phyloP scores from a whole-genome alignment of 768 basidiomycete genomes.

The Lactarius quietus region DNA sequence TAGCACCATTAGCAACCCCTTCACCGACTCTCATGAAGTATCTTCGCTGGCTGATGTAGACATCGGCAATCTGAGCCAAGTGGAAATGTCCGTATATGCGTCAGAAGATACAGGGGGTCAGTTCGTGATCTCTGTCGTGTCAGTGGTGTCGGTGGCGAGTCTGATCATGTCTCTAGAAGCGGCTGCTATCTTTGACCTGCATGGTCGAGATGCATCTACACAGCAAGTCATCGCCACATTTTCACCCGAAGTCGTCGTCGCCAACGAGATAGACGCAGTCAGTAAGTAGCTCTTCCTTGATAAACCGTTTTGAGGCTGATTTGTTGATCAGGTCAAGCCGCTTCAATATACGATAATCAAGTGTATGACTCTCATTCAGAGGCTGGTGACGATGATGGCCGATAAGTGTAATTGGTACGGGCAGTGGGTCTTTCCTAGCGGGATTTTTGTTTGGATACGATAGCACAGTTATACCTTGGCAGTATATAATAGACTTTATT shows the following conservation, averaged over 20 bases:
- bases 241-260: background rate
- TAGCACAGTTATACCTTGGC: no score
- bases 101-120: background rate
- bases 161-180: background rate
- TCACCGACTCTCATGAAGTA: background rate
- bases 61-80: background rate
- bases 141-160: fast-evolving
- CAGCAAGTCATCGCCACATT: background rate
- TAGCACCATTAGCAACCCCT: background rate
- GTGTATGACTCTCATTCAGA: background rate
- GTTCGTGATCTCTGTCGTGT: background rate
- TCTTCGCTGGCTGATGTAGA: background rate
- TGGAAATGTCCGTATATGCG: background rate
- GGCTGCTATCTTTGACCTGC: background rate
- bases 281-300: background rate
- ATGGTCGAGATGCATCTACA: background rate
- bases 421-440: no score
- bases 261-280: background rate
- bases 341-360: background rate
- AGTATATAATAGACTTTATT: no score
- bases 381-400: background rate
- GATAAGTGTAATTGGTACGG: no score
- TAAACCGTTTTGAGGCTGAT: background rate
- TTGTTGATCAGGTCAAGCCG: background rate
- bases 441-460: no score